phyloP scores from a whole-genome alignment of 1,139 yeast genomes.

The Candida tunisiensis region DNA sequence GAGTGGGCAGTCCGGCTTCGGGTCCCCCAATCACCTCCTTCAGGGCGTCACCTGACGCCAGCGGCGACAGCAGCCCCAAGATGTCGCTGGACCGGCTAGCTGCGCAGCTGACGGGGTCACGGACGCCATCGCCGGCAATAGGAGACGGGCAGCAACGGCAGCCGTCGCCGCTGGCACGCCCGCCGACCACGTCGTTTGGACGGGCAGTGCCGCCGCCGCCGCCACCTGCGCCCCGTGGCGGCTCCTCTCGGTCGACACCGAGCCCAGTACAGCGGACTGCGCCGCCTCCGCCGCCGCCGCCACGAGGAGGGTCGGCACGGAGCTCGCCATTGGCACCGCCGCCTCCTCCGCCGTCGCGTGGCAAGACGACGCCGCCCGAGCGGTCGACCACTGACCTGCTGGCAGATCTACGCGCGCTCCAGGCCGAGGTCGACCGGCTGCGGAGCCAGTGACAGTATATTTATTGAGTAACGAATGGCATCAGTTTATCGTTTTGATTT shows the following conservation, averaged over 20 bases:
- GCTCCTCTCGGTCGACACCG: conserved; percentile 10
- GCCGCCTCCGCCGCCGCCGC: background rate
- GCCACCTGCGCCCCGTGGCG: conserved; percentile 10
- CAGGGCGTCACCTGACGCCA: too few relatives aligned
- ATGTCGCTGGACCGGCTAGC: too few relatives aligned
- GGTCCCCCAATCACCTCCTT: too few relatives aligned
- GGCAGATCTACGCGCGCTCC: conserved; percentile 13
- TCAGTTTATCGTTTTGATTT: too few relatives aligned
- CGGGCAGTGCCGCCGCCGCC: too few relatives aligned
- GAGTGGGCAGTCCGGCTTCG: too few relatives aligned
- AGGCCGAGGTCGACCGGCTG: conserved; percentile 13
- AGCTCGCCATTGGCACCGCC: conserved; percentile 5
- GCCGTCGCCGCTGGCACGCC: too few relatives aligned
- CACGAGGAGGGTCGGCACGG: background rate
- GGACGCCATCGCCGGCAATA: too few relatives aligned
- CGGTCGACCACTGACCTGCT: conserved; percentile 13
- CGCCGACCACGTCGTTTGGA: too few relatives aligned
- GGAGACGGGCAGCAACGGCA: too few relatives aligned
- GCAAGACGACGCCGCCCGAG: conserved; percentile 1
- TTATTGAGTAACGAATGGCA: conserved; percentile 1
- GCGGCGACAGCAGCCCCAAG: too few relatives aligned
- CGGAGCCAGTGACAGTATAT: conserved; percentile 4
- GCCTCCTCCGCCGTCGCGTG: conserved; percentile 7
- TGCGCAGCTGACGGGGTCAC: too few relatives aligned
- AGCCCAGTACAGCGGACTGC: background rate